Percentiles rank a stretch among this genome's conserved stretches.
Conservation (phyloP, 768 basidiomycete species). For the Jaapia argillacea region DNA sequence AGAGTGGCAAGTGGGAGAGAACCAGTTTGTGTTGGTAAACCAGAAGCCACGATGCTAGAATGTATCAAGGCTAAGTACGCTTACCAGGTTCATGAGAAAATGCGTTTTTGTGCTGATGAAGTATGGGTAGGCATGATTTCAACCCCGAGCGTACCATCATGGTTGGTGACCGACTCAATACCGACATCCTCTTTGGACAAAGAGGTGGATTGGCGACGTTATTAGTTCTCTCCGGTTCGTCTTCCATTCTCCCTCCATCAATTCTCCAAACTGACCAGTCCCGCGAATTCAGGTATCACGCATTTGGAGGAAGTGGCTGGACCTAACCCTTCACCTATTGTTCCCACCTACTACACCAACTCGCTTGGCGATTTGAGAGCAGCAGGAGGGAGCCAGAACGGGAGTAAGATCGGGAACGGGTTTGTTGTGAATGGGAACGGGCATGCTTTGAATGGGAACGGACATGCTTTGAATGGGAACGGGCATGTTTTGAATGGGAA, state of each 20-base stretch:
- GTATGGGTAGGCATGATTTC: conserved; percentile 80
- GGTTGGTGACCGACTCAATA: conserved; percentile 92
- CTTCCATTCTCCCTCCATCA: conserved; percentile 2
- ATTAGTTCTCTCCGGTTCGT: conserved; percentile 82
- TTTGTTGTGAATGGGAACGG: no score
- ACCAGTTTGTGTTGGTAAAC: conserved; percentile 84
- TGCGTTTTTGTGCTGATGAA: neutral
- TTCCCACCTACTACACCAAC: conserved; percentile 74
- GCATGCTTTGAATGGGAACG: no score
- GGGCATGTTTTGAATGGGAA: no score
- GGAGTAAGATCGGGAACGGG: no score
- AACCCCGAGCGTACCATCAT: conserved; percentile 85
- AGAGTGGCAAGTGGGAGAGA: conserved; percentile 58
- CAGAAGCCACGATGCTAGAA: conserved; percentile 86
- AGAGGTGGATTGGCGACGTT: conserved; percentile 79
- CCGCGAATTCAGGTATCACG: conserved; percentile 56
- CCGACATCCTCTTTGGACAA: conserved; percentile 91
- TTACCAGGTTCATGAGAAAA: neutral
- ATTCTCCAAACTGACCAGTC: conserved; percentile 1
- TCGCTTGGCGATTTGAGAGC: conserved; percentile 75
- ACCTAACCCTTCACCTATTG: conserved; percentile 54
- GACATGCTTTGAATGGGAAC: no score
- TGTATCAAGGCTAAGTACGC: conserved; percentile 73
- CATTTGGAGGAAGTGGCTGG: conserved; percentile 64
- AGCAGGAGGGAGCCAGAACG: no score